A percentile compares a stretch with the other conserved stretches of the same genome.
phyloP scores from a whole-genome alignment of 129 eudicot species.

The Tanacetum coccineum region DNA sequence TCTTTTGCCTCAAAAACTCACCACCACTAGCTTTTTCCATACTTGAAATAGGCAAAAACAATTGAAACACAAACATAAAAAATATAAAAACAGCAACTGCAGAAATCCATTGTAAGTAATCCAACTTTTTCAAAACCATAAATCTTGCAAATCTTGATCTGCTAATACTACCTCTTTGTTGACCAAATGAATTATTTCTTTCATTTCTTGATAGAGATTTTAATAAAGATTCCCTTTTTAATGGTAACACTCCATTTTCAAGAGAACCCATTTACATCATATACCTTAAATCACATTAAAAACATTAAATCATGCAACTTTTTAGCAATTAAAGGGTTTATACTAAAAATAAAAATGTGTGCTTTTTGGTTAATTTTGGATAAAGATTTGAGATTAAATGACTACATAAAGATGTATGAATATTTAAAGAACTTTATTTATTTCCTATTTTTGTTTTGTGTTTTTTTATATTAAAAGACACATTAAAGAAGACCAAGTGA shows the following conservation, averaged over 20 bases:
- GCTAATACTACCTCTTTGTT: conserved; percentile 30
- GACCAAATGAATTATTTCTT: conserved; percentile 42
- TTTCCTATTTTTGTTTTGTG: neutral
- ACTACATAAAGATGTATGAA: conserved; percentile 25
- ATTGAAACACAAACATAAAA: conserved; percentile 66
- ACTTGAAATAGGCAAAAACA: conserved; percentile 62
- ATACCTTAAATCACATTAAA: too few species aligned
- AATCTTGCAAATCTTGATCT: conserved; percentile 89
- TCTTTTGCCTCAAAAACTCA: conserved; percentile 29
- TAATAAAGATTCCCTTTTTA: conserved; percentile 63
- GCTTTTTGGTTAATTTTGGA: conserved; percentile 18
- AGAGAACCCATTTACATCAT: conserved; percentile 83
- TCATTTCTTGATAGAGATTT: conserved; percentile 59
- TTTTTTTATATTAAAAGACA: neutral
- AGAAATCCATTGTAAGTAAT: conserved; percentile 74
- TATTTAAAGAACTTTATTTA: conserved; percentile 16
- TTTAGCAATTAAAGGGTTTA: conserved; percentile 11
- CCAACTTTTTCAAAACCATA: conserved; percentile 64
- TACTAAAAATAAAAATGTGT: conserved; percentile 24
- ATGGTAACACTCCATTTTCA: conserved; percentile 62
- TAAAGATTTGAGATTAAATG: conserved; percentile 13
- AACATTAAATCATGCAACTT: too few species aligned
- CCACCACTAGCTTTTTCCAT: conserved; percentile 45
- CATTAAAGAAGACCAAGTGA: conserved; percentile 49
- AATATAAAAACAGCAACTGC: conserved; percentile 72